phyloP scores from a whole-genome alignment of 345 rosid genomes.

The Bruguiera parviflora region DNA sequence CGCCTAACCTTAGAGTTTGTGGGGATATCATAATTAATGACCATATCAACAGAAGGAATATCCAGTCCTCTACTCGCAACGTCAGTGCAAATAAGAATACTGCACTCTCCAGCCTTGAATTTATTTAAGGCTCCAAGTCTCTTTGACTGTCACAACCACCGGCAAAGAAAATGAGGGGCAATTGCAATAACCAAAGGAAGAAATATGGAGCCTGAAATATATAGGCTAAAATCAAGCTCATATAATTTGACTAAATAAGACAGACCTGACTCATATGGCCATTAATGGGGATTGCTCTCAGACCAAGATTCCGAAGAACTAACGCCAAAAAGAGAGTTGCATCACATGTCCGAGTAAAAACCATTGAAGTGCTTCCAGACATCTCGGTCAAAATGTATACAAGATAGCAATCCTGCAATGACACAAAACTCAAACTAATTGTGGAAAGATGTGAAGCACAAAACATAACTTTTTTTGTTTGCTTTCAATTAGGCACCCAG shows the following conservation, averaged over 20 bases:
- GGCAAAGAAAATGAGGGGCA: constrained; percentile 2
- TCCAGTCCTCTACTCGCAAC: constrained; percentile 99
- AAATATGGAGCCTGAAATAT: not conserved
- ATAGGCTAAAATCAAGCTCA: too few species aligned
- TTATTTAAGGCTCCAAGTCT: constrained; percentile 92
- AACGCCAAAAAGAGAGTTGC: constrained; percentile 70
- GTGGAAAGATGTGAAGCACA: not conserved
- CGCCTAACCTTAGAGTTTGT: constrained; percentile 61
- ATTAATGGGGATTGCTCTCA: constrained; percentile 91
- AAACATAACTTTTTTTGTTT: too few species aligned
- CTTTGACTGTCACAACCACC: constrained; percentile 53
- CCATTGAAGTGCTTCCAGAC: constrained; percentile 79
- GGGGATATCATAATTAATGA: constrained; percentile 91
- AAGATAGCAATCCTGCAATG: constrained; percentile 87
- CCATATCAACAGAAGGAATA: constrained; percentile 94
- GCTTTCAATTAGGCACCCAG: too few species aligned
- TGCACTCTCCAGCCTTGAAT: constrained; percentile 93
- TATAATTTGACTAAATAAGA: not conserved
- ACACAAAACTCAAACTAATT: constrained; percentile 8
- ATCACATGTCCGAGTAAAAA: constrained; percentile 91
- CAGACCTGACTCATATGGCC: constrained; percentile 94
- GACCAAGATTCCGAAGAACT: constrained; percentile 79
- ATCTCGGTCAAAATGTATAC: constrained; percentile 69
- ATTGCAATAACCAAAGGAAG: constrained; percentile 1
- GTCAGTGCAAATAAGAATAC: constrained; percentile 87